Conservation (phyloP, 106 monocot genomes). For the Ottelia alismoides region DNA sequence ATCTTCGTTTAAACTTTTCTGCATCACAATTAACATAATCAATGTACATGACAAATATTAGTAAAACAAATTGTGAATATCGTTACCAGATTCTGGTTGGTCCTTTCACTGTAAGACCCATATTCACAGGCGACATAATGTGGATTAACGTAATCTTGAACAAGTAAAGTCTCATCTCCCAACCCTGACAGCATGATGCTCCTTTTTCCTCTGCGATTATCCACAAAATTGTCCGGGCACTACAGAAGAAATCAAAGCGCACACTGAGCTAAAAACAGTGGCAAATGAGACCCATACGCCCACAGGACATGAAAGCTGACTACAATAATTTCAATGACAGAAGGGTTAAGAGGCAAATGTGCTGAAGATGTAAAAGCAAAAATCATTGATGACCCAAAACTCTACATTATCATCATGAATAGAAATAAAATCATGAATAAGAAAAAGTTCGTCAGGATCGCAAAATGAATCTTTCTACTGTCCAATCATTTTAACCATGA, state of each 20-base stretch:
- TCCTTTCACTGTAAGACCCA: slow-evolving; percentile 60
- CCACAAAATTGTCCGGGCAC: slow-evolving; percentile 28
- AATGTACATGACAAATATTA: neutral
- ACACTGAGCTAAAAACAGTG: too few species aligned
- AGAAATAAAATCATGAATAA: too few species aligned
- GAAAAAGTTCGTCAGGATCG: too few species aligned
- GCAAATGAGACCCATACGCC: too few species aligned
- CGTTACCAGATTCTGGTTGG: slow-evolving; percentile 59
- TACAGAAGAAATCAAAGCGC: neutral
- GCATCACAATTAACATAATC: slow-evolving; percentile 4
- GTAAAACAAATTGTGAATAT: neutral
- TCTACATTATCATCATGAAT: too few species aligned
- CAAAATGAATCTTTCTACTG: too few species aligned
- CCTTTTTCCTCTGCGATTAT: slow-evolving; percentile 78
- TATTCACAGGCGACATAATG: slow-evolving; percentile 39
- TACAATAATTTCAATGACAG: too few species aligned
- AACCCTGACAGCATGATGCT: slow-evolving; percentile 79
- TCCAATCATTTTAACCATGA: too few species aligned
- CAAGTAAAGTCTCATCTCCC: slow-evolving; percentile 78
- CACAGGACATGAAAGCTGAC: too few species aligned
- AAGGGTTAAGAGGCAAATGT: too few species aligned
- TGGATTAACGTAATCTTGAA: slow-evolving; percentile 72
- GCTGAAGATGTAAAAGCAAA: too few species aligned
- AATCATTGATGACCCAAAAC: too few species aligned
- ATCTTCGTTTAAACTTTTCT: slow-evolving; percentile 91